Evolutionary conservation across 2,329 filamentous ascomycete genomes (phyloP).

Genomic region (Hypocrella siamensis): DNA sequence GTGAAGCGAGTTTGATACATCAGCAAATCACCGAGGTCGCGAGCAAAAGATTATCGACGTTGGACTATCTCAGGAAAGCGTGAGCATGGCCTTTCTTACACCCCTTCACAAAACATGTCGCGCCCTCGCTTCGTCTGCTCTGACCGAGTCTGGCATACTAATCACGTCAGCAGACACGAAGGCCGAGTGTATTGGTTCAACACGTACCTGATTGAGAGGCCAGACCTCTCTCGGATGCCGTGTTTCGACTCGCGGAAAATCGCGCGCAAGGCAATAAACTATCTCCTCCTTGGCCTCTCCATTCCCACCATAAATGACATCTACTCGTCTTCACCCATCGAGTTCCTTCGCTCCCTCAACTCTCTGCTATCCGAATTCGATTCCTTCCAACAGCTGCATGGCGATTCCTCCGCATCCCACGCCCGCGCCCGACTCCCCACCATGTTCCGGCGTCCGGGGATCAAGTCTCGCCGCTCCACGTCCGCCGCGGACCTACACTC

Average conservation of each 20-base stretch:
- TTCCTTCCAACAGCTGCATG: slow-evolving; percentile 76
- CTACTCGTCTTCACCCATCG: slow-evolving; percentile 60
- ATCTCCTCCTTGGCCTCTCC: slow-evolving; percentile 81
- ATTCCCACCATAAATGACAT: slow-evolving; percentile 82
- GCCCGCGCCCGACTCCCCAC: slow-evolving; percentile 66
- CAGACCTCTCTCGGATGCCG: slow-evolving; percentile 65
- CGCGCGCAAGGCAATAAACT: slow-evolving; percentile 81
- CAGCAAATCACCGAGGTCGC: slow-evolving; percentile 69
- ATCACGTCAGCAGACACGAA: slow-evolving; percentile 55
- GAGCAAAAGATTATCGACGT: slow-evolving; percentile 81
- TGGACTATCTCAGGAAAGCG: slow-evolving; percentile 89
- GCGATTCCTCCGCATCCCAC: slow-evolving; percentile 60
- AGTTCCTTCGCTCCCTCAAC: slow-evolving; percentile 79
- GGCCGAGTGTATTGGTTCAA: slow-evolving; percentile 97
- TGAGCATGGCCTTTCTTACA: slow-evolving; percentile 28
- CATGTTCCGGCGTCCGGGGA: slow-evolving; percentile 58
- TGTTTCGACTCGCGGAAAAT: slow-evolving; percentile 77
- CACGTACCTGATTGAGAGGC: slow-evolving; percentile 77
- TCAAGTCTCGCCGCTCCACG: slow-evolving; percentile 40
- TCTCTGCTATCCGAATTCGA: slow-evolving; percentile 84
- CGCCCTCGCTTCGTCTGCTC: not conserved
- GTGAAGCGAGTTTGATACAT: slow-evolving; percentile 33
- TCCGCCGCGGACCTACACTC: slow-evolving; percentile 27
- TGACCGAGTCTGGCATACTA: too few relatives aligned
- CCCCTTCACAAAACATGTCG: not conserved